A percentile compares a stretch with the other conserved stretches of the same genome.
These are phyloP conservation scores for Ophiocordyceps polyrhachis-furcata DNA, from an alignment of 2,329 filamentous ascomycete species.

Conservation along the genomic window DNA sequence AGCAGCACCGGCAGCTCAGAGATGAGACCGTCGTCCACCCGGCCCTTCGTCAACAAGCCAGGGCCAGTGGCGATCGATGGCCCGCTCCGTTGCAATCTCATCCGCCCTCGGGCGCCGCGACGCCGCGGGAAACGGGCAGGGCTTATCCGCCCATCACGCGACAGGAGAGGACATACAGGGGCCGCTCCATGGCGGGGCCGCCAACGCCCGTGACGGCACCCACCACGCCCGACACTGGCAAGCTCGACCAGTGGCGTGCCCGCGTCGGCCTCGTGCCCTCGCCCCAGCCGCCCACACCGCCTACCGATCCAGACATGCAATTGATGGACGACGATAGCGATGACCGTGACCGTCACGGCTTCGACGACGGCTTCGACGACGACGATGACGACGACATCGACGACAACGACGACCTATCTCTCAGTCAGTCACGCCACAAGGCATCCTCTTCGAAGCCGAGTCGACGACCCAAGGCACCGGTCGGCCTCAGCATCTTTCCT, in stretches of 20 bases:
- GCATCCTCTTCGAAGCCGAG: not conserved
- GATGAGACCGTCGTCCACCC: conserved; percentile 14
- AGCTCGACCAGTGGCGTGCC: conserved; percentile 14
- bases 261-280: conserved; percentile 9
- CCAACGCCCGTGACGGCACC: conserved; percentile 11
- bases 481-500: not conserved
- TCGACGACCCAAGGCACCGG: not conserved
- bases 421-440: not conserved
- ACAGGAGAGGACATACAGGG: conserved; percentile 10
- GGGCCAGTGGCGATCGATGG: conserved; percentile 7
- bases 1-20: conserved; percentile 2
- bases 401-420: not conserved
- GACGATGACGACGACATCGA: not conserved
- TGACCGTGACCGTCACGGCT: not conserved
- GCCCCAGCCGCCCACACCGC: not conserved
- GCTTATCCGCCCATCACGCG: conserved; percentile 20
- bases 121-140: conserved; percentile 3
- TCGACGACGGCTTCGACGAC: not conserved
- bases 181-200: conserved; percentile 10
- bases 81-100: conserved; percentile 11
- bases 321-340: not conserved
- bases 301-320: conserved; percentile 2
- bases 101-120: conserved; percentile 1
- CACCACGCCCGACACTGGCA: conserved; percentile 12
- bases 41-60: conserved; percentile 12